A percentile compares a stretch with the other conserved stretches of the same genome.
phyloP scores from a whole-genome alignment of 495 filamentous ascomycete genomes.

The Daldinia bambusicola region DNA sequence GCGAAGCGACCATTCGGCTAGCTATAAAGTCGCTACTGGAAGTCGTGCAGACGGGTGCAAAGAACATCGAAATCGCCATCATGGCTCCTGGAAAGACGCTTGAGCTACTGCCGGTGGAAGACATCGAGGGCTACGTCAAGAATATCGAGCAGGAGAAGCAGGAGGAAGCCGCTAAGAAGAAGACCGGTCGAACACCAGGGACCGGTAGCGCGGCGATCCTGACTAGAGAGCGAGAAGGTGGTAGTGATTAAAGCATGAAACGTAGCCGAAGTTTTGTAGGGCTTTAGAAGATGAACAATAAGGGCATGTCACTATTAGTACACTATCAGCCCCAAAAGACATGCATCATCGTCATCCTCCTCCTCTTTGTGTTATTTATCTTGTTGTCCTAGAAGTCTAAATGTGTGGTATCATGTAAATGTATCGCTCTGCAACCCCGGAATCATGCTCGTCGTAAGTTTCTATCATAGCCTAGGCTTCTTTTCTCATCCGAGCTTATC shows the following conservation, averaged over 20 bases:
- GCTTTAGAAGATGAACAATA: slow-evolving; percentile 15
- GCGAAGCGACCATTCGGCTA: slow-evolving; percentile 94
- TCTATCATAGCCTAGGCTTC: background rate
- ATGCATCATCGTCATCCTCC: slow-evolving; percentile 27
- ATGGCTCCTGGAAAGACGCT: slow-evolving; percentile 94
- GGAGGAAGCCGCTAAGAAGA: slow-evolving; percentile 97
- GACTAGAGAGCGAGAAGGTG: slow-evolving; percentile 70
- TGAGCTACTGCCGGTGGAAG: slow-evolving; percentile 94
- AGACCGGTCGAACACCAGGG: slow-evolving; percentile 80
- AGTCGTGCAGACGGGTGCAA: slow-evolving; percentile 97
- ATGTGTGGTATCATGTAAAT: slow-evolving; percentile 51
- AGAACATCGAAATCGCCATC: slow-evolving; percentile 99
- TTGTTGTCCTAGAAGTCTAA: slow-evolving; percentile 35
- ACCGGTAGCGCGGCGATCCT: slow-evolving; percentile 82
- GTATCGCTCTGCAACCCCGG: slow-evolving; percentile 40
- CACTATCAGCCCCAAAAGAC: slow-evolving; percentile 34
- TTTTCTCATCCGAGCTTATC: slow-evolving; percentile 75
- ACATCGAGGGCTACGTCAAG: slow-evolving; percentile 96
- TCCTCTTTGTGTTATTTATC: background rate
- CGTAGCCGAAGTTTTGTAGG: slow-evolving; percentile 11
- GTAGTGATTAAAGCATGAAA: slow-evolving; percentile 43
- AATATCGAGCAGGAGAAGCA: slow-evolving; percentile 99
- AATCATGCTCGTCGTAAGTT: slow-evolving; percentile 16
- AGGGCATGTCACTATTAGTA: slow-evolving; percentile 27
- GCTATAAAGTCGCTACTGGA: slow-evolving; percentile 97